phyloP scores from a whole-genome alignment of 345 rosid genomes.

The Rhizophora mangle region DNA sequence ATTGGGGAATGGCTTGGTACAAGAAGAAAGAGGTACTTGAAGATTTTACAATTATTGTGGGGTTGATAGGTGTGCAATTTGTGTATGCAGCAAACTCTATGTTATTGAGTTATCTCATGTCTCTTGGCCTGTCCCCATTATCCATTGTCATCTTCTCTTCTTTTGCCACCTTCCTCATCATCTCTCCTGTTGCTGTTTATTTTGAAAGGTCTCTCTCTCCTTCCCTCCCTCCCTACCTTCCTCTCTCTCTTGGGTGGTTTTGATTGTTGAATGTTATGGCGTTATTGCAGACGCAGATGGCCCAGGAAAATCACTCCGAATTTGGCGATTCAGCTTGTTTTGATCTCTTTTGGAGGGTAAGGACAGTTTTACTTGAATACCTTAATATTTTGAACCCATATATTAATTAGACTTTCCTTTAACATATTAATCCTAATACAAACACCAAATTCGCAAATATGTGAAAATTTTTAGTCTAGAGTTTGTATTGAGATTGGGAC shows the following conservation, averaged over 20 bases:
- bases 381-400: background rate
- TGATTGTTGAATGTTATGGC: background rate
- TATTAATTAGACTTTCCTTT: no score
- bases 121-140: conserved; percentile 62
- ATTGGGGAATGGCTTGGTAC: conserved; percentile 18
- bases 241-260: background rate
- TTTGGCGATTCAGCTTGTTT: conserved; percentile 57
- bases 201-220: conserved; percentile 60
- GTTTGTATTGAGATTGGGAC: no score
- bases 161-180: conserved; percentile 64
- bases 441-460: no score
- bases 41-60: conserved; percentile 53
- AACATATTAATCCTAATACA: no score
- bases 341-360: conserved; percentile 82
- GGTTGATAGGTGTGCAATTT: conserved; percentile 61
- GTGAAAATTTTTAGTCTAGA: no score
- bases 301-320: conserved; percentile 50
- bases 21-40: conserved; percentile 45
- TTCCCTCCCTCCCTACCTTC: background rate
- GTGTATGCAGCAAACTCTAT: conserved; percentile 60
- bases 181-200: conserved; percentile 60
- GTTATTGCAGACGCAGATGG: conserved; percentile 63
- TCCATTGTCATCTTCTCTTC: conserved; percentile 66
- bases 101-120: conserved; percentile 70
- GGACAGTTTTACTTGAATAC: background rate